phyloP scores from a whole-genome alignment of 2,329 filamentous ascomycete genomes.

The Cryphonectria carpinicola region DNA sequence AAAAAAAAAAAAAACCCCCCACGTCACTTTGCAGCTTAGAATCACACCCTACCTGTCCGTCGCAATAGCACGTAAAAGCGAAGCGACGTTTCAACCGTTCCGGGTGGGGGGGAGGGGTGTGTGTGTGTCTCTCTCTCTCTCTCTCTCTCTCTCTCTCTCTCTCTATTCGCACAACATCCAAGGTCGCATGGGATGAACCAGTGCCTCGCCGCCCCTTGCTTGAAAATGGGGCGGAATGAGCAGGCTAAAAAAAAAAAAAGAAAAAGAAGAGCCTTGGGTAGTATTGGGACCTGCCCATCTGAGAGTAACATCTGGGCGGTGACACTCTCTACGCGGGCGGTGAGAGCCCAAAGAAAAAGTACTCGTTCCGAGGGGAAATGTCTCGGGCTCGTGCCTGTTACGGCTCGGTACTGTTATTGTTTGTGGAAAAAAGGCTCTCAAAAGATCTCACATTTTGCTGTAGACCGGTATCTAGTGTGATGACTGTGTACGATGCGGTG shows the following conservation, averaged over 20 bases:
- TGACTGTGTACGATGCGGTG: constrained; percentile 7
- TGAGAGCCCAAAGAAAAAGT: neutral
- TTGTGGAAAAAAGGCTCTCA: neutral
- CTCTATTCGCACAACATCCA: neutral
- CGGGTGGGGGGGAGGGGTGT: too few relatives aligned
- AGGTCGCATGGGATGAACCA: neutral
- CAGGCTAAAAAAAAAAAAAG: neutral
- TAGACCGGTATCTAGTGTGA: neutral
- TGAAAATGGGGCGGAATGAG: constrained; percentile 1
- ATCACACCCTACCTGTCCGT: neutral
- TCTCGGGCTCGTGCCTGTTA: constrained; percentile 13
- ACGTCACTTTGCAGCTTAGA: neutral
- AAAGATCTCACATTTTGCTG: neutral
- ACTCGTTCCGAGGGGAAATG: constrained; percentile 11
- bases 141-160: neutral
- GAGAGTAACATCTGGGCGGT: neutral
- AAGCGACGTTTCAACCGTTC: neutral
- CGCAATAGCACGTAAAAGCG: neutral
- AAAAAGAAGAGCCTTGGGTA: too few relatives aligned
- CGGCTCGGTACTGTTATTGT: constrained; percentile 17
- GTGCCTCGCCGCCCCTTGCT: neutral
- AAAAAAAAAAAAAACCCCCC: neutral
- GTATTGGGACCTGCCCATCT: neutral
- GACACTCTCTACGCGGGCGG: constrained; percentile 13
- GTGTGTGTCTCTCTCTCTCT: too few relatives aligned